These are phyloP conservation scores for Ilex asprella DNA, from an alignment of 257 asterid genomes.

Conservation along the genomic window DNA sequence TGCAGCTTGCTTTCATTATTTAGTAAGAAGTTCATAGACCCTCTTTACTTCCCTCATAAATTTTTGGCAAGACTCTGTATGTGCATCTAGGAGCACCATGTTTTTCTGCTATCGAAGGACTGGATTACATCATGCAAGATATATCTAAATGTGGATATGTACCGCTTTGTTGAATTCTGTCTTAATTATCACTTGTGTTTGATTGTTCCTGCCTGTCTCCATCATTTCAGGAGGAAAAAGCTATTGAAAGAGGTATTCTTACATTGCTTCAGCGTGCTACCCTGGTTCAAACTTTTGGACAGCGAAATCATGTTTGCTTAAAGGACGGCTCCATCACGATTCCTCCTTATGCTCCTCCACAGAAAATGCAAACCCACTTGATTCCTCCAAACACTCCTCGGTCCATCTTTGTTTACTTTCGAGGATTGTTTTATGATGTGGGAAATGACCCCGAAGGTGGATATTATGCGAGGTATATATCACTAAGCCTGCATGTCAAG, in stretches of 20 bases:
- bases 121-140: background rate
- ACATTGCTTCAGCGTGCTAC: constrained; percentile 72
- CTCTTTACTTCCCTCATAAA: background rate
- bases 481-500: background rate
- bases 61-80: background rate
- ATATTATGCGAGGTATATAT: constrained; percentile 68
- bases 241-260: constrained; percentile 89
- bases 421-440: constrained; percentile 81
- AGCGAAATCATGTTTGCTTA: constrained; percentile 78
- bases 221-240: constrained; percentile 73
- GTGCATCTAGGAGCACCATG: background rate
- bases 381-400: constrained; percentile 84
- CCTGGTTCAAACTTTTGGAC: constrained; percentile 91
- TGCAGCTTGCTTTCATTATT: constrained; percentile 91
- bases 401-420: constrained; percentile 86
- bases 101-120: background rate
- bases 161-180: background rate
- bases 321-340: constrained; percentile 71
- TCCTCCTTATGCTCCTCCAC: constrained; percentile 95
- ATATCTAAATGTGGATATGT: too few relatives aligned
- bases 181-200: background rate
- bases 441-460: constrained; percentile 92
- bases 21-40: constrained; percentile 27
- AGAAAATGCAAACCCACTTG: constrained; percentile 83
- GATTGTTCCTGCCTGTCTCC: background rate